phyloP scores from a whole-genome alignment of 768 basidiomycete genomes.

The Podaxis sp. region DNA sequence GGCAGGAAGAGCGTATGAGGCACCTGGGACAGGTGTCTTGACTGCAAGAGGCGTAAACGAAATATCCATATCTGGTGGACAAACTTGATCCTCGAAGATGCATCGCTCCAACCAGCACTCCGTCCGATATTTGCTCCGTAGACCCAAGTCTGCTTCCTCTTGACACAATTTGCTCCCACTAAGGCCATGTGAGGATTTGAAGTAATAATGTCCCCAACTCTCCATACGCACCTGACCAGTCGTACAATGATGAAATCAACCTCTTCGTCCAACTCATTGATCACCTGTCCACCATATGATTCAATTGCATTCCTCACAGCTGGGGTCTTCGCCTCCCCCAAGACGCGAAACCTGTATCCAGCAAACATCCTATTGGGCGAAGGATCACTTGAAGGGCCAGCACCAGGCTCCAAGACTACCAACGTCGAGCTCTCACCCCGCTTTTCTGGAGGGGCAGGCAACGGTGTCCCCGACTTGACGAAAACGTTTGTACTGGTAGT shows the following conservation, averaged over 20 bases:
- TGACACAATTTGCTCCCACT: constrained; percentile 73
- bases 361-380: constrained; percentile 42
- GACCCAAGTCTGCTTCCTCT: constrained; percentile 47
- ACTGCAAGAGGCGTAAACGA: constrained; percentile 68
- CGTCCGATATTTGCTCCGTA: constrained; percentile 67
- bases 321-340: constrained; percentile 65
- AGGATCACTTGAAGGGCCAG: constrained; percentile 11
- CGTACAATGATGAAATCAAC: constrained; percentile 71
- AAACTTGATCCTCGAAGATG: constrained; percentile 73
- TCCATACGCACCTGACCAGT: constrained; percentile 59
- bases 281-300: constrained; percentile 53
- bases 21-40: constrained; percentile 59
- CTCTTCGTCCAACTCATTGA: constrained; percentile 43
- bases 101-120: constrained; percentile 95
- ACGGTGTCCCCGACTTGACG: neutral
- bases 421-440: constrained; percentile 24
- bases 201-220: neutral
- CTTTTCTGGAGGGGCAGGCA: constrained; percentile 4
- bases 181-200: constrained; percentile 7
- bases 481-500: constrained; percentile 24
- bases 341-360: constrained; percentile 54
- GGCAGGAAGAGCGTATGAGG: constrained; percentile 13
- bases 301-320: constrained; percentile 63
- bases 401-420: constrained; percentile 7
- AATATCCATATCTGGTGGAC: constrained; percentile 63